phyloP scores from a whole-genome alignment of 176 grass and related monocot species.

The Aegilops longissima region DNA sequence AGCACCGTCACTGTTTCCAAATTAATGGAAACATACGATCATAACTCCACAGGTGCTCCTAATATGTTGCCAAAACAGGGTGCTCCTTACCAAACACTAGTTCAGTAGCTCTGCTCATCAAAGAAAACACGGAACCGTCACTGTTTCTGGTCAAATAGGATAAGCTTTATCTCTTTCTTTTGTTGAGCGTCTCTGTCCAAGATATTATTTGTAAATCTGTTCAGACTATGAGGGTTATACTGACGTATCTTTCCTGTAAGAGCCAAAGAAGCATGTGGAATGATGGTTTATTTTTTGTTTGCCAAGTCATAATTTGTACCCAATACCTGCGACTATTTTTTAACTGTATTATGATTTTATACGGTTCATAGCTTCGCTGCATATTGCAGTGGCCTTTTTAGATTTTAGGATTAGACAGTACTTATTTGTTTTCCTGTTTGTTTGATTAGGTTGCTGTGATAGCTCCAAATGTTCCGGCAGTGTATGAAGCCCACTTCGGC shows the following conservation, averaged over 20 bases:
- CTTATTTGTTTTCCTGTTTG: not conserved
- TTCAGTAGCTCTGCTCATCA: slow-evolving; percentile 3
- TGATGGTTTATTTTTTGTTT: not conserved
- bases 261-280: not conserved
- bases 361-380: not conserved
- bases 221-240: not conserved
- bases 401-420: not conserved
- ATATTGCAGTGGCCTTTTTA: not conserved
- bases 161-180: slow-evolving; percentile 12
- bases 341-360: not conserved
- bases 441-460: slow-evolving; percentile 75
- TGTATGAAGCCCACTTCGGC: slow-evolving; percentile 88
- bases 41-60: not conserved
- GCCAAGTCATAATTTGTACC: not conserved
- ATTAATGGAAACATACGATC: not conserved
- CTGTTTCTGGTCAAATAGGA: slow-evolving; percentile 39
- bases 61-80: not conserved
- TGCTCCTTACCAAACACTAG: not conserved
- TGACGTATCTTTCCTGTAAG: not conserved
- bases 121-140: slow-evolving; percentile 16
- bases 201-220: not conserved
- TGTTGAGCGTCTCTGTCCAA: not conserved
- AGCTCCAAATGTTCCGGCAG: slow-evolving; percentile 82
- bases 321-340: not conserved
- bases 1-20: not conserved